Evolutionary conservation across 164 flowering plant genomes (phyloP).

Genomic region (Litsea cubeba): DNA sequence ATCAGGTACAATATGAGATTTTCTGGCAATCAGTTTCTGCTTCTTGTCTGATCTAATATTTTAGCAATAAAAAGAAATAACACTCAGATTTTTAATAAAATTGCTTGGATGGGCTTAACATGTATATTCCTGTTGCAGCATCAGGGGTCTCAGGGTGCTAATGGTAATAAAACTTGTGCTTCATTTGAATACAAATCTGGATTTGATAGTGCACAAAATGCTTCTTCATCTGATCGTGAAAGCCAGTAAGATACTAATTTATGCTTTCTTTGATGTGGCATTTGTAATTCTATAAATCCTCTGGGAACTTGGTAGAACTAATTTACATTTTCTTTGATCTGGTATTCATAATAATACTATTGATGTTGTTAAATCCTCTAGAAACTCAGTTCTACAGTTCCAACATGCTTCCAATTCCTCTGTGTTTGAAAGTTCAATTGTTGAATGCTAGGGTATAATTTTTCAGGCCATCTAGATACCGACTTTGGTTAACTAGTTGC

Average conservation of each 20-base stretch:
- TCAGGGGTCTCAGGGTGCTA: slow-evolving; percentile 64
- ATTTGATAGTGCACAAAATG: slow-evolving; percentile 65
- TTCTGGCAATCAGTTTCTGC: neutral
- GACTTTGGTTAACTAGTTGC: neutral
- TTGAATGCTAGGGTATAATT: neutral
- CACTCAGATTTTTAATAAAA: neutral
- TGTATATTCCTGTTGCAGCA: slow-evolving; percentile 43
- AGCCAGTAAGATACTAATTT: slow-evolving; percentile 74
- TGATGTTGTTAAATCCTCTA: neutral
- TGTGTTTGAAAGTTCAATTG: neutral
- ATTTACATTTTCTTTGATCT: neutral
- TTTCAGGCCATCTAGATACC: neutral
- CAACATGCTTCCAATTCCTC: neutral
- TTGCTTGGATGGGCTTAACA: slow-evolving; percentile 3
- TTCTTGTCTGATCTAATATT: neutral
- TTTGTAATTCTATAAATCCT: neutral
- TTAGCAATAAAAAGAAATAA: neutral
- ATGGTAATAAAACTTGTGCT: slow-evolving; percentile 62
- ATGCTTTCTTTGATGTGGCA: neutral
- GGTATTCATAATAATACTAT: neutral
- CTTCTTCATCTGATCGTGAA: slow-evolving; percentile 92
- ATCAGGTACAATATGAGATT: slow-evolving; percentile 53
- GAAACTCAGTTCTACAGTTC: neutral
- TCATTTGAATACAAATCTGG: slow-evolving; percentile 90
- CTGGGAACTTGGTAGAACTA: neutral